Conservation (phyloP, 768 basidiomycete species). For the Mycena crocata region DNA sequence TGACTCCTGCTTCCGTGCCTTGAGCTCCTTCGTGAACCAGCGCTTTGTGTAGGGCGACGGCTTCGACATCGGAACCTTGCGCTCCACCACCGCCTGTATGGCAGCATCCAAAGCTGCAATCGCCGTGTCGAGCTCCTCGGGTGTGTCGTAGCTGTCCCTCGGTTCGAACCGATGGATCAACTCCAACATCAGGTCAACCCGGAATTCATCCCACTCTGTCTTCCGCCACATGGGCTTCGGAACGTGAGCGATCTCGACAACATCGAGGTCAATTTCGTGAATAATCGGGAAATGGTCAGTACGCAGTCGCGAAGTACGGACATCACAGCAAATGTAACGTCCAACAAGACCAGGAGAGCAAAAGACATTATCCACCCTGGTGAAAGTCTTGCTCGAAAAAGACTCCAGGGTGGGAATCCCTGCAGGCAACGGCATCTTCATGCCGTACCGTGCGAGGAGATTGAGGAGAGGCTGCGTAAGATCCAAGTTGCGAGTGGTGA, state of each 20-base stretch:
- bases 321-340: conserved; percentile 42
- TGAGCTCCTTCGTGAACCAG: no score
- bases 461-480: conserved; percentile 41
- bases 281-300: conserved; percentile 58
- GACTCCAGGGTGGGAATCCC: conserved; percentile 49
- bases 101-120: conserved; percentile 25
- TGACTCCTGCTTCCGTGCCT: no score
- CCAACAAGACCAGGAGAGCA: conserved; percentile 30
- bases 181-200: conserved; percentile 23
- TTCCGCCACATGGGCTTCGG: conserved; percentile 40
- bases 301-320: conserved; percentile 8
- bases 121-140: conserved; percentile 7
- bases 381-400: conserved; percentile 43
- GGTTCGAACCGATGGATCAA: not conserved
- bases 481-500: conserved; percentile 41
- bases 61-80: conserved; percentile 33
- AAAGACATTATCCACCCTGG: conserved; percentile 59
- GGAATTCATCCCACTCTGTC: conserved; percentile 47
- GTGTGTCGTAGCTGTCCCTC: not conserved
- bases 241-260: not conserved
- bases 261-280: conserved; percentile 38
- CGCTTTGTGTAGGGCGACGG: conserved; percentile 40
- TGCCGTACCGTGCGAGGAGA: conserved; percentile 34
- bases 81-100: conserved; percentile 32
- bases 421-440: conserved; percentile 50